A percentile compares a stretch with the other conserved stretches of the same genome.
Conservation (phyloP, 2,329 filamentous ascomycete species). For the Calonectria pteridis region DNA sequence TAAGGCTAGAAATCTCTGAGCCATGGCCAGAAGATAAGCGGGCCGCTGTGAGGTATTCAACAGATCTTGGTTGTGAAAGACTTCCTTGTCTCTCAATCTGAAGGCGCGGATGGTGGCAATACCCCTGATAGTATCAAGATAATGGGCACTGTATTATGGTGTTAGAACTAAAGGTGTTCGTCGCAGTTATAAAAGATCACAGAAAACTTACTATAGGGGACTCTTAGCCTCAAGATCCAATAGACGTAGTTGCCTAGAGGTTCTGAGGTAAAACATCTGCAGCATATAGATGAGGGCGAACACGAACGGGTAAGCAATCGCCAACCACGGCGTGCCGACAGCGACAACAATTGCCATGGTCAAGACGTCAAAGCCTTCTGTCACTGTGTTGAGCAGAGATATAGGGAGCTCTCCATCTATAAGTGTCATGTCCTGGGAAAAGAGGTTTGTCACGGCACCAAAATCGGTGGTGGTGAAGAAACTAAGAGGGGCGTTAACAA, state of each 20-base stretch:
- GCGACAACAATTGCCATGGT: slow-evolving; percentile 46
- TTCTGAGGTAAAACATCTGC: slow-evolving; percentile 69
- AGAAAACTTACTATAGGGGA: slow-evolving; percentile 60
- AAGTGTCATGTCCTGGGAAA: slow-evolving; percentile 53
- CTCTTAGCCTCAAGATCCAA: slow-evolving; percentile 70
- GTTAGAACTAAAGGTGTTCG: not conserved
- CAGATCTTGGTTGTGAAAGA: slow-evolving; percentile 44
- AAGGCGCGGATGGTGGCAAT: slow-evolving; percentile 68
- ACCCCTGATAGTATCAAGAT: slow-evolving; percentile 66
- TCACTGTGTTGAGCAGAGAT: slow-evolving; percentile 38
- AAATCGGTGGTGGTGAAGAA: slow-evolving; percentile 49
- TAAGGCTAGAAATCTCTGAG: slow-evolving; percentile 70
- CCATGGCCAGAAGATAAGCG: slow-evolving; percentile 67
- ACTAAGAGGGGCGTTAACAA: slow-evolving; percentile 42
- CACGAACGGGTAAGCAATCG: slow-evolving; percentile 62
- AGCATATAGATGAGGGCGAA: slow-evolving; percentile 59
- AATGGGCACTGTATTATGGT: slow-evolving; percentile 51
- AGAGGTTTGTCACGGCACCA: slow-evolving; percentile 51
- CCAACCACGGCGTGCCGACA: slow-evolving; percentile 53
- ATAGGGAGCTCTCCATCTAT: slow-evolving; percentile 52
- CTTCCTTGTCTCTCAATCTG: slow-evolving; percentile 54
- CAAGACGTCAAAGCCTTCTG: slow-evolving; percentile 3
- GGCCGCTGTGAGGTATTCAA: slow-evolving; percentile 68
- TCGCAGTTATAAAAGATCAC: too few species aligned
- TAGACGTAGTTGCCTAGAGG: slow-evolving; percentile 68